phyloP scores from a whole-genome alignment of 208 protist genomes.

The Plasmodiophora brassicae region DNA sequence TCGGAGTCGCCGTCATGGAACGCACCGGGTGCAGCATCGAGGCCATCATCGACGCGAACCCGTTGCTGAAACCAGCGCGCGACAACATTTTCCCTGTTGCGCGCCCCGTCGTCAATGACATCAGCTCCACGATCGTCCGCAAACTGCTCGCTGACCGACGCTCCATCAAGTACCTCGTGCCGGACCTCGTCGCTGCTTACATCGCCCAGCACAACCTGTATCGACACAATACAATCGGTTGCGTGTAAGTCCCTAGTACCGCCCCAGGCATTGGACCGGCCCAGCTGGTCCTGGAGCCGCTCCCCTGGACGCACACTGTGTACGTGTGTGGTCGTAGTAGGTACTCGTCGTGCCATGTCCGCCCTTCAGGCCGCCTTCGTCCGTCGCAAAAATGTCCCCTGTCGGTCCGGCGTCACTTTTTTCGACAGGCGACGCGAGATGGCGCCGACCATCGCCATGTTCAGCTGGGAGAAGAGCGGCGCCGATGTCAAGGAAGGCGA shows the following conservation, averaged over 20 bases:
- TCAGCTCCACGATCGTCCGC: slow-evolving; percentile 11
- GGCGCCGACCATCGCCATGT: not conserved
- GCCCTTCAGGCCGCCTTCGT: too few relatives aligned
- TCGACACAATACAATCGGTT: too few relatives aligned
- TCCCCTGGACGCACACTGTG: too few relatives aligned
- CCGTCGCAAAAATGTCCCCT: too few relatives aligned
- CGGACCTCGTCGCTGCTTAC: not conserved
- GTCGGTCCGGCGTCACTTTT: too few relatives aligned
- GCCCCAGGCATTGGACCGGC: too few relatives aligned
- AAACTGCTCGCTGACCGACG: not conserved
- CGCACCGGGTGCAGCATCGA: not conserved
- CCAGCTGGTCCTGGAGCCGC: too few relatives aligned
- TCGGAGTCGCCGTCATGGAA: slow-evolving; percentile 19
- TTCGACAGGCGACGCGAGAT: too few relatives aligned
- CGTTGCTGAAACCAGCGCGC: not conserved
- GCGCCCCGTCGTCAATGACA: not conserved
- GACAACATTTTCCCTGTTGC: not conserved
- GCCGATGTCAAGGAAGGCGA: not conserved
- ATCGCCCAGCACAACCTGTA: slow-evolving; percentile 27
- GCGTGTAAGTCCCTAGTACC: too few relatives aligned
- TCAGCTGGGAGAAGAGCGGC: not conserved
- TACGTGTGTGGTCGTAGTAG: too few relatives aligned
- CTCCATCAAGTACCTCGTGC: slow-evolving; percentile 32
- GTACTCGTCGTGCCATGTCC: too few relatives aligned
- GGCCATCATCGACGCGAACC: not conserved